Evolutionary conservation across 306 rosid genomes (phyloP).

Genomic region (Trifolium dubium): DNA sequence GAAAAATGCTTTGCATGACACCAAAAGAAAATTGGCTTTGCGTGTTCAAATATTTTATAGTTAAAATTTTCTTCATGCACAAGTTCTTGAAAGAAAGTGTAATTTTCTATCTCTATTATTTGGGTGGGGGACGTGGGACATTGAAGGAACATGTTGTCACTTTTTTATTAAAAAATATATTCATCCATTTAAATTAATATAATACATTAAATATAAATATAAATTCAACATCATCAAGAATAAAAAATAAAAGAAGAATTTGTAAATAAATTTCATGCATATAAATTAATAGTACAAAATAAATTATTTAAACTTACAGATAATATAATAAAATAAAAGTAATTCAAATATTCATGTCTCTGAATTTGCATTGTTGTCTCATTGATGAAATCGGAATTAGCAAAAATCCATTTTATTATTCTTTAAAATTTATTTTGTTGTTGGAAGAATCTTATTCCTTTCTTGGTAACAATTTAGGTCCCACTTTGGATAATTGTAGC

Average conservation of each 20-base stretch:
- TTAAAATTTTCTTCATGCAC: background rate
- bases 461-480: constrained; percentile 19
- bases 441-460: background rate
- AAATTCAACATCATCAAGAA: too few relatives aligned
- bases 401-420: constrained; percentile 17
- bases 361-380: too few relatives aligned
- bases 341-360: too few relatives aligned
- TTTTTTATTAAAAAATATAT: background rate
- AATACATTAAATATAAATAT: too few relatives aligned
- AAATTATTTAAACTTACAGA: too few relatives aligned
- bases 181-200: too few relatives aligned
- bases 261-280: too few relatives aligned
- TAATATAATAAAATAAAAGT: too few relatives aligned
- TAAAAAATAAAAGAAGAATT: too few relatives aligned
- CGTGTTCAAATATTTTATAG: constrained; percentile 6
- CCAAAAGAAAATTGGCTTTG: background rate
- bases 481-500: constrained; percentile 15
- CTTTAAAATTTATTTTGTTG: too few relatives aligned
- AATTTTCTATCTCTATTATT: background rate
- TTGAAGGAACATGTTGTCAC: background rate
- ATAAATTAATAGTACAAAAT: too few relatives aligned
- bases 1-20: background rate
- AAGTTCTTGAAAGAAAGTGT: background rate
- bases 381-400: too few relatives aligned
- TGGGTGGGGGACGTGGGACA: background rate